Percentiles rank a stretch among this genome's conserved stretches.
phyloP scores from a whole-genome alignment of 2,329 filamentous ascomycete species.

The Aspergillus fischeri region DNA sequence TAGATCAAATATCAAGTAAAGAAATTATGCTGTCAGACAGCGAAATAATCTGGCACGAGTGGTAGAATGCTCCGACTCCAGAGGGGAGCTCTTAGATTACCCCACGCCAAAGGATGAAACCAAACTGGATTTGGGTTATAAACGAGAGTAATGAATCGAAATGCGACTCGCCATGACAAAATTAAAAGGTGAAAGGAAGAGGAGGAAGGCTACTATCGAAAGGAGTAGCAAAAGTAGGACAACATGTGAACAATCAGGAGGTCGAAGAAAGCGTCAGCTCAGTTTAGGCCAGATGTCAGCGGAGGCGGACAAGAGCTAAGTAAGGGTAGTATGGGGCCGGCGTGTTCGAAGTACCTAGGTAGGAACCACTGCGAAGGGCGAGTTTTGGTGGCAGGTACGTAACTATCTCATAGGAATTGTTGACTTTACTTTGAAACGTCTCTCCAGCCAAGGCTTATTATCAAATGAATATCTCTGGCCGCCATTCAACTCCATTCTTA shows the following conservation, averaged over 20 bases:
- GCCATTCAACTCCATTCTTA: not conserved
- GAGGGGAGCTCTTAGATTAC: conserved; percentile 11
- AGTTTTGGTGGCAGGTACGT: not conserved
- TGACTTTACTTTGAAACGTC: not conserved
- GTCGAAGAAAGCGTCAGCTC: conserved; percentile 26
- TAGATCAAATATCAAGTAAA: conserved; percentile 7
- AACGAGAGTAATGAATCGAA: conserved; percentile 35
- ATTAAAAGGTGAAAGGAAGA: conserved; percentile 17
- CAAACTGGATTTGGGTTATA: conserved; percentile 14
- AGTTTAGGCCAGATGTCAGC: conserved; percentile 36
- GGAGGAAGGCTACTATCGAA: conserved; percentile 11
- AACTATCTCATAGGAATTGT: not conserved
- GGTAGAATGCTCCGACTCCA: conserved; percentile 15
- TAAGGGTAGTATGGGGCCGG: not conserved
- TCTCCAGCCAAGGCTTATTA: not conserved
- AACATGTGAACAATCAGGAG: conserved; percentile 26
- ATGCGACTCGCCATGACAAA: conserved; percentile 33
- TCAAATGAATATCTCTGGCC: not conserved
- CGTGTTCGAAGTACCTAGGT: not conserved
- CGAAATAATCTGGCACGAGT: conserved; percentile 6
- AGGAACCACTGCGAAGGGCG: not conserved
- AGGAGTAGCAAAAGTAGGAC: conserved; percentile 15
- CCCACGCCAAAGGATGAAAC: conserved; percentile 6
- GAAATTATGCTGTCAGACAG: not conserved
- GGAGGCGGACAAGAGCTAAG: conserved; percentile 11